Base-by-base conservation (phyloP, 2,329 filamentous ascomycete species). In the Thermomyces lanuginosus region DNA sequence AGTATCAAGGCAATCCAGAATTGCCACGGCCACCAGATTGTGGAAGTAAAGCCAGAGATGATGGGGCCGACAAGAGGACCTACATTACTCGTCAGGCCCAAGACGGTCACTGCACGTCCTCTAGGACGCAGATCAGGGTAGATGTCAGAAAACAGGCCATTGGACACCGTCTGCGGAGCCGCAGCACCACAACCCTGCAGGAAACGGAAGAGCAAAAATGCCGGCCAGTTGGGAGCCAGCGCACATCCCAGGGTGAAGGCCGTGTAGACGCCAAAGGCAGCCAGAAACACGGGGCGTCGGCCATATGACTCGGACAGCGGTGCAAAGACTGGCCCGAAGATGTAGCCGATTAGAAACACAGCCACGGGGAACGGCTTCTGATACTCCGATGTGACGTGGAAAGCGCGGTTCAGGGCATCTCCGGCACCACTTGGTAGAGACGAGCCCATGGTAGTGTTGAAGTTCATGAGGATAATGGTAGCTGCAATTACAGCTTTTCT, bases 1-100 rank as follows among this genome's bases (percentile, higher is more conserved):
- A 76, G 58, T 14, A 80, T 74, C 8, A 77, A 58, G 6, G 55
- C 71, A 13, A 79, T 60, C 71, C 51, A 57, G 21, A 58, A 59
- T 0, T 44, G 41, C 46, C 51, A 56, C n/a, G 48, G 38, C 55
- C 55, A 59, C 1, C 37, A 42, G 3, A 24, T 13, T 0, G 21
- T 15, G 4, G 45, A 32, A 8, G 40, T 30, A 28, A 51, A 57
- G 2, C 54, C 54, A 0, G 53, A 53, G 9, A 58, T 46, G 0
- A 46, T 42, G 1, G 53, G 53, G 0, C 43, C 49, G 6, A 53
- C 25, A 0, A 45, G 24, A 0, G 55, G 54, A 2, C 48, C 51
- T 4, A 43, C 34, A 0, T 40, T 41, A 9, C 24, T 26, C 16
- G 24, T 26, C 2, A 26, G 24, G 10, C 23, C 22, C 19, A 26